Conservation (phyloP, 2,329 filamentous ascomycete species). For the Emergomyces orientalis region DNA sequence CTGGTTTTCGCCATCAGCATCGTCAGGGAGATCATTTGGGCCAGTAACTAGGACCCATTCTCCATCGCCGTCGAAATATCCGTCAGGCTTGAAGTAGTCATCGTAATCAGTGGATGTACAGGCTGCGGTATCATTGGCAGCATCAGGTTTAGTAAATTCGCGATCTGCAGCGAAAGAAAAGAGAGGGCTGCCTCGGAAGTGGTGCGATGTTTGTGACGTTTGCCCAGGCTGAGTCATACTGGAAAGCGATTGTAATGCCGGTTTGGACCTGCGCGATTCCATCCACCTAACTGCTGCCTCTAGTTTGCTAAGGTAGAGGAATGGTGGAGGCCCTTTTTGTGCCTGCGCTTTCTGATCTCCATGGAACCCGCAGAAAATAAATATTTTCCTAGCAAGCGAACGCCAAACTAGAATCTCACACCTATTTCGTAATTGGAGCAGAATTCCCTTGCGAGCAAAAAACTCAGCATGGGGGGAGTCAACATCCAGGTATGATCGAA, state of each 20-base stretch:
- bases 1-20: background rate
- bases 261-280: slow-evolving; percentile 36
- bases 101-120: slow-evolving; percentile 23
- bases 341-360: slow-evolving; percentile 38
- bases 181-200: slow-evolving; percentile 5
- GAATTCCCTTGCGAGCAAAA: slow-evolving; percentile 65
- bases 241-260: background rate
- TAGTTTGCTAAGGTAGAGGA: slow-evolving; percentile 62
- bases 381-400: slow-evolving; percentile 66
- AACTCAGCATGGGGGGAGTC: slow-evolving; percentile 52
- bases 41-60: slow-evolving; percentile 11
- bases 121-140: slow-evolving; percentile 11
- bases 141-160: slow-evolving; percentile 25
- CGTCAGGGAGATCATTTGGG: slow-evolving; percentile 9
- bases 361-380: slow-evolving; percentile 66
- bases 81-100: slow-evolving; percentile 29
- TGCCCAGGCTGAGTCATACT: background rate
- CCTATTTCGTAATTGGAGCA: slow-evolving; percentile 65
- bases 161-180: slow-evolving; percentile 25
- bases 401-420: slow-evolving; percentile 79
- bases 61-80: slow-evolving; percentile 28
- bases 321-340: slow-evolving; percentile 53
- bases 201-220: background rate
- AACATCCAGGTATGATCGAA: slow-evolving; percentile 57
- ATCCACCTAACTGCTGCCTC: slow-evolving; percentile 54